Conservation (phyloP, 805 yeast species). For the Starmerella floris region DNA sequence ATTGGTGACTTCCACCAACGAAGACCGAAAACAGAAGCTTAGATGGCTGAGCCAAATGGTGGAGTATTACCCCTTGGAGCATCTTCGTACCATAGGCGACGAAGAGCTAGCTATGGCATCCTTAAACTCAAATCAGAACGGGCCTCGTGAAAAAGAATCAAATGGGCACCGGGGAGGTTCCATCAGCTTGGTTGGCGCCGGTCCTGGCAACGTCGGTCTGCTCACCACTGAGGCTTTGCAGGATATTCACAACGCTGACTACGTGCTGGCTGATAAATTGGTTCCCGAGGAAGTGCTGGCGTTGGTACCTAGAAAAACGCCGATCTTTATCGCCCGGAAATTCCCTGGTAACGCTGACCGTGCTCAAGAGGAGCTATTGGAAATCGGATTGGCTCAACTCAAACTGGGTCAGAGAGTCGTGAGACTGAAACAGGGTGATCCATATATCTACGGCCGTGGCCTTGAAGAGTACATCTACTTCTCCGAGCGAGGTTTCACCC, state of each 20-base stretch:
- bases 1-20: constrained; percentile 36
- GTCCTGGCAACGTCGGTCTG: constrained; percentile 78
- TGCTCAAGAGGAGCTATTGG: constrained; percentile 74
- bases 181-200: constrained; percentile 81
- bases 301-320: constrained; percentile 63
- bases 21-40: constrained; percentile 34
- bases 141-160: background rate
- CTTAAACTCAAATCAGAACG: background rate
- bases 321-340: constrained; percentile 74
- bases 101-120: constrained; percentile 38
- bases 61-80: constrained; percentile 70
- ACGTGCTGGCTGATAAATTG: constrained; percentile 76
- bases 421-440: constrained; percentile 90
- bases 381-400: constrained; percentile 56
- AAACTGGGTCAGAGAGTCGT: constrained; percentile 63
- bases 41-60: constrained; percentile 84
- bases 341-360: constrained; percentile 94
- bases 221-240: constrained; percentile 75
- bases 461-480: constrained; percentile 80
- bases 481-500: constrained; percentile 49
- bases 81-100: constrained; percentile 46
- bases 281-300: constrained; percentile 82
- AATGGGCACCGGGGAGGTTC: constrained; percentile 33
- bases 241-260: constrained; percentile 69
- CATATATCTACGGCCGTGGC: constrained; percentile 91